A percentile compares a stretch with the other conserved stretches of the same genome.
phyloP scores from a whole-genome alignment of 2,329 filamentous ascomycete genomes.

The Trichoderma arundinaceum region DNA sequence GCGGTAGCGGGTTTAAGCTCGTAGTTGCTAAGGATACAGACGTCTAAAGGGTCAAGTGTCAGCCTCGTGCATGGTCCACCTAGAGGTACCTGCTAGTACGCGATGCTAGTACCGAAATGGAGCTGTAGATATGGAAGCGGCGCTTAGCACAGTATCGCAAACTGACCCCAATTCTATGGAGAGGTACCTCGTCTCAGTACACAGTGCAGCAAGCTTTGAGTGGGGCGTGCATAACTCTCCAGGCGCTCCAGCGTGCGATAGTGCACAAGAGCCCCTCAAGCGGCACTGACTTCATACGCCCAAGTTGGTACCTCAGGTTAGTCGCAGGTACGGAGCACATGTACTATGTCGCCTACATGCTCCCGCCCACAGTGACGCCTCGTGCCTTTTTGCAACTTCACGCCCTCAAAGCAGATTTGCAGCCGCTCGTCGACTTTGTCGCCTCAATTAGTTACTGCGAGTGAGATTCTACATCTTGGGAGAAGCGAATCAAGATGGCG shows the following conservation, averaged over 20 bases:
- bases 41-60: conserved; percentile 19
- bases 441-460: not conserved
- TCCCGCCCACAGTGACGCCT: conserved; percentile 23
- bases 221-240: not conserved
- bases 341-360: conserved; percentile 8
- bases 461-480: not conserved
- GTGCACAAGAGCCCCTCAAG: conserved; percentile 2
- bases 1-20: not conserved
- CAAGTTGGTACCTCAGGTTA: conserved; percentile 19
- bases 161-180: not conserved
- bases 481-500: conserved; percentile 39
- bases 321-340: not conserved
- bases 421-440: not conserved
- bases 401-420: not conserved
- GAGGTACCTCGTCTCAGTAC: not conserved
- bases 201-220: conserved; percentile 5
- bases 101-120: conserved; percentile 1
- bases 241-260: not conserved
- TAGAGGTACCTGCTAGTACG: not conserved
- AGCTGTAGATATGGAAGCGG: not conserved
- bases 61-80: conserved; percentile 26
- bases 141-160: not conserved
- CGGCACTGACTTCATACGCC: conserved; percentile 1
- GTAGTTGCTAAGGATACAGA: conserved; percentile 7
- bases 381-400: not conserved